Base-by-base conservation (phyloP, 331 rosid genomes). In the Rhamnella rubrinervis region DNA sequence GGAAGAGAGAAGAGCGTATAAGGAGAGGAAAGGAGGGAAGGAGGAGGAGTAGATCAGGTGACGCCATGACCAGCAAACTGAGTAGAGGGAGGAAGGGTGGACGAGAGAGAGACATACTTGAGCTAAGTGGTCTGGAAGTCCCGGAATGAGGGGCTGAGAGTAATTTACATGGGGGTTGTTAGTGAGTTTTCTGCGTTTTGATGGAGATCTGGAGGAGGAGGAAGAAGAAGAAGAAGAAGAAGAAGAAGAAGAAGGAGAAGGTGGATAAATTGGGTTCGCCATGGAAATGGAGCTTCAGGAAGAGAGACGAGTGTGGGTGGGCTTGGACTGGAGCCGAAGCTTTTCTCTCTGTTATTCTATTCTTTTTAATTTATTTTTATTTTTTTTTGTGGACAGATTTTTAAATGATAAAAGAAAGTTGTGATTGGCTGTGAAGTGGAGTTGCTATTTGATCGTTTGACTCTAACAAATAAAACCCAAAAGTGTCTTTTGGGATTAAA, bases 81-180 rank as follows among this genome's bases (percentile, higher is more conserved):
- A 62, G 86, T 57, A 93, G 18, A 93, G 71, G 16, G 69, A 28
- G 3, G 83, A 73, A n/a, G 96, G 95, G 21, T 66, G 61, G 26
- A 90, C 25, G 0, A 7, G 62, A 18, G 91, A 63, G 25, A 92
- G 91, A 60, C 95, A 87, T 16, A 76, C 62, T 13, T 87, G 85
- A 38, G 96, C 92, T 51, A 92, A 61, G 77, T 89, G 82, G 69
- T 92, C 91, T 0, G 98, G 98, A 1, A 92, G 85, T 0, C 89
- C 92, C 0, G 95, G 92, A 5, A 92, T 82, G 1, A 84, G 74
- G 8, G 75, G 67, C 52, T 61, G 65, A 31, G 46, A 20, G 23
- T 46, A 20, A 53, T 38, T 31, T 58, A 6, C 56, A 50, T 53
- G 44, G 46, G 21, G 37, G 21, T 38, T 15, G 11, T 28, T 39